A percentile compares a stretch with the other conserved stretches of the same genome.
Evolutionary conservation across 2,329 filamentous ascomycete species (phyloP).

Genomic region (Aspergillus carbonarius): DNA sequence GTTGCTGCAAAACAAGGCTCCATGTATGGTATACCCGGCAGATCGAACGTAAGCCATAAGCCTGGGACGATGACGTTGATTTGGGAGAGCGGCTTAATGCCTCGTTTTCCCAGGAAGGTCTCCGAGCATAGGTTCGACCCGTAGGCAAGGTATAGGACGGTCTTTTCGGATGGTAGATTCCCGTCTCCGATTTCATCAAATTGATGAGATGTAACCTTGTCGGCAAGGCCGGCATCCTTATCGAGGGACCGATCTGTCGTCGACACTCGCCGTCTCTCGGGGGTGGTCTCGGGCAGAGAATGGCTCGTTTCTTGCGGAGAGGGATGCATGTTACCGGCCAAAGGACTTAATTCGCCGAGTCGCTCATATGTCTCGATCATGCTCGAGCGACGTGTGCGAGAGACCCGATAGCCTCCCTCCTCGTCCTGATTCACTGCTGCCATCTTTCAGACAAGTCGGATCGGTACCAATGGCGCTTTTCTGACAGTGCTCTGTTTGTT

Average conservation of each 20-base stretch:
- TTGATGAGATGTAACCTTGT: constrained; percentile 14
- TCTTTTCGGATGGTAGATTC: constrained; percentile 35
- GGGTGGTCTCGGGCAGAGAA: constrained; percentile 19
- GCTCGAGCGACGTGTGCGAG: not conserved
- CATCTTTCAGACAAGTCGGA: not conserved
- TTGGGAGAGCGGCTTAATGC: constrained; percentile 77
- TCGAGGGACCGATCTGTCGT: constrained; percentile 25
- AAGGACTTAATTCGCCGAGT: constrained; percentile 11
- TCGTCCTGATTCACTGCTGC: not conserved
- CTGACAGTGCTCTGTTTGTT: not conserved
- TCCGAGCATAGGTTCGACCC: constrained; percentile 82
- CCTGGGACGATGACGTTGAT: constrained; percentile 79
- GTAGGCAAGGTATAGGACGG: constrained; percentile 81
- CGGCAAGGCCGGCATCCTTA: constrained; percentile 22
- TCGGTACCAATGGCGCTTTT: not conserved
- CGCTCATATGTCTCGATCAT: constrained; percentile 11
- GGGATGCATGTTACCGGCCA: not conserved
- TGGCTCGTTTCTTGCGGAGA: not conserved
- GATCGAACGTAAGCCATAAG: constrained; percentile 76
- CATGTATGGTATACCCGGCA: constrained; percentile 78
- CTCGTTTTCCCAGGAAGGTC: constrained; percentile 75
- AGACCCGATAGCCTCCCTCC: constrained; percentile 1
- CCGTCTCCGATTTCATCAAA: not conserved
- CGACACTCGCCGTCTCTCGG: constrained; percentile 22
- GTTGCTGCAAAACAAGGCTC: constrained; percentile 95